A percentile compares a stretch with the other conserved stretches of the same genome.
These are phyloP conservation scores for Parastagonospora nodorum DNA, from an alignment of 2,329 filamentous ascomycete species.

Conservation along the genomic window DNA sequence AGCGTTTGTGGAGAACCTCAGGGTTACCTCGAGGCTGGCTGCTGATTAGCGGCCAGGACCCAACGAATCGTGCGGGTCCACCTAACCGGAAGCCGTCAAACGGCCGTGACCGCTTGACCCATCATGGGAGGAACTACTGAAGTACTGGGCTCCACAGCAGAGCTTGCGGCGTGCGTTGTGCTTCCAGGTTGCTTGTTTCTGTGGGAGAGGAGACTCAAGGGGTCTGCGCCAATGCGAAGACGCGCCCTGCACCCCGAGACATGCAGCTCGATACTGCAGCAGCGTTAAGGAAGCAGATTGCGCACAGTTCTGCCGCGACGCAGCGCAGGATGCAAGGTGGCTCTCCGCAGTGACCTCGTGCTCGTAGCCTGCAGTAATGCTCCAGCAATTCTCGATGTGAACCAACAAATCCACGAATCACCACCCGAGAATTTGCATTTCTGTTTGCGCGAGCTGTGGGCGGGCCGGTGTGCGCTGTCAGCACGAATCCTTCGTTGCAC, in stretches of 20 bases:
- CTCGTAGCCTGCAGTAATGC: conserved; percentile 19
- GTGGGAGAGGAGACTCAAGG: conserved; percentile 3
- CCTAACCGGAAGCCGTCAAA: conserved; percentile 7
- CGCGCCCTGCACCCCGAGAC: conserved; percentile 15
- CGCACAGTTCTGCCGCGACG: conserved; percentile 34
- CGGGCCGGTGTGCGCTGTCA: conserved; percentile 28
- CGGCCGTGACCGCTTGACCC: conserved; percentile 8
- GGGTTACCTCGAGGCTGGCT: conserved; percentile 2
- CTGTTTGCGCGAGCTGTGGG: conserved; percentile 20
- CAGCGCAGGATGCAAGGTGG: conserved; percentile 13
- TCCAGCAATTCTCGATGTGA: conserved; percentile 21
- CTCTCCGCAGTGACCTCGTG: conserved; percentile 25
- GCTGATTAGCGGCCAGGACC: conserved; percentile 2
- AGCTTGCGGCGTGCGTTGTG: conserved; percentile 13
- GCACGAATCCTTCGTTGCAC: conserved; percentile 15
- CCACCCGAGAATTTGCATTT: conserved; percentile 8
- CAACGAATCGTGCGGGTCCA: neutral
- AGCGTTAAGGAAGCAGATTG: conserved; percentile 19
- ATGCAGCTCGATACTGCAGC: conserved; percentile 13
- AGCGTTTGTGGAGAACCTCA: conserved; percentile 21
- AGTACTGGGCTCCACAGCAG: conserved; percentile 12
- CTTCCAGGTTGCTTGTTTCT: conserved; percentile 9
- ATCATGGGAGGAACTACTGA: conserved; percentile 2
- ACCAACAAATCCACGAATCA: conserved; percentile 28
- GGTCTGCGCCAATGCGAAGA: conserved; percentile 25